Conservation (phyloP, 257 asterid species). For the Coffea eugenioides region DNA sequence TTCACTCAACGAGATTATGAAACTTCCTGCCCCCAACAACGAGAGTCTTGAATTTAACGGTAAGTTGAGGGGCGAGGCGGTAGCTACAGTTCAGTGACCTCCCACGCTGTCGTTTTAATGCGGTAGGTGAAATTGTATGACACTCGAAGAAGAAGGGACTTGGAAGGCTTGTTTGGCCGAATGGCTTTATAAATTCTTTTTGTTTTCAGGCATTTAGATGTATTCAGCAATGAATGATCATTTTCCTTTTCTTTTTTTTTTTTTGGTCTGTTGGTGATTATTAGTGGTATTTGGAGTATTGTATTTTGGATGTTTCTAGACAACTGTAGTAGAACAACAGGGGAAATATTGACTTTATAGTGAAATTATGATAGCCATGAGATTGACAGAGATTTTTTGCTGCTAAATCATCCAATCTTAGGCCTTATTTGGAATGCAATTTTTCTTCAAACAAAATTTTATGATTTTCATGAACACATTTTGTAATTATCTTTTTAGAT, state of each 20-base stretch:
- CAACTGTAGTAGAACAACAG: background rate
- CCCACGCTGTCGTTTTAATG: constrained; percentile 25
- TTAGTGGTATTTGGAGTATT: background rate
- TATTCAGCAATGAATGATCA: background rate
- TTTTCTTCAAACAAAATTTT: too few species aligned
- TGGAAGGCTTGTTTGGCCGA: background rate
- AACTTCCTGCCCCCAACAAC: constrained; percentile 13
- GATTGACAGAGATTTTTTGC: background rate
- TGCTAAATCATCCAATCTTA: background rate
- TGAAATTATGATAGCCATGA: background rate
- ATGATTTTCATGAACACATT: too few species aligned
- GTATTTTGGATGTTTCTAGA: background rate
- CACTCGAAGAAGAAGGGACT: background rate
- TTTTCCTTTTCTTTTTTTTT: too few species aligned
- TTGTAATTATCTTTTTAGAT: too few species aligned
- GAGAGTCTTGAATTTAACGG: constrained; percentile 40
- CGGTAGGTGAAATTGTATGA: constrained; percentile 21
- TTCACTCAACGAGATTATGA: constrained; percentile 22
- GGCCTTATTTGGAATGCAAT: too few species aligned
- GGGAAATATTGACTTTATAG: too few species aligned
- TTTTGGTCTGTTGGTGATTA: background rate
- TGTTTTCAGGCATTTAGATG: background rate
- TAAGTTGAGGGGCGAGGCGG: constrained; percentile 27
- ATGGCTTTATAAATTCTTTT: background rate
- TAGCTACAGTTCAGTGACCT: background rate